These are phyloP conservation scores for Paraphaeosphaeria sporulosa DNA, from an alignment of 2,329 filamentous ascomycete genomes.

Conservation along the genomic window DNA sequence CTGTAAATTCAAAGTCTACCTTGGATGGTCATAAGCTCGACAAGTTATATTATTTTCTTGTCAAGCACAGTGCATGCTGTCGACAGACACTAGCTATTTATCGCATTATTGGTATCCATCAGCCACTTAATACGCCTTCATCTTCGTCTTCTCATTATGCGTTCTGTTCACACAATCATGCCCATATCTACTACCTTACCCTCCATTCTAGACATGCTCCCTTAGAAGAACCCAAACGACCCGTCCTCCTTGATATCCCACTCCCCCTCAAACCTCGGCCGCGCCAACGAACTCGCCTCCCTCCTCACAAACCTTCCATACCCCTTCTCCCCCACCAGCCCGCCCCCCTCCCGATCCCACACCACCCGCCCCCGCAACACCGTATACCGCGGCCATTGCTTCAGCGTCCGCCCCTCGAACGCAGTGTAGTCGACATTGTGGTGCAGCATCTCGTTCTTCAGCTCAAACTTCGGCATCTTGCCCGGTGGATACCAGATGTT, in stretches of 20 bases:
- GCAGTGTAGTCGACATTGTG: constrained; percentile 70
- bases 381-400: constrained; percentile 69
- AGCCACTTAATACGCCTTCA: no score
- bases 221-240: constrained; percentile 12
- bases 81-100: no score
- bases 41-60: no score
- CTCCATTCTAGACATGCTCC: no score
- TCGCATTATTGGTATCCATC: no score
- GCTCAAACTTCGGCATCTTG: constrained; percentile 51
- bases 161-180: no score
- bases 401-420: constrained; percentile 64
- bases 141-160: no score
- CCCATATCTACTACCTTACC: no score
- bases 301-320: constrained; percentile 60
- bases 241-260: constrained; percentile 25
- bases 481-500: constrained; percentile 58
- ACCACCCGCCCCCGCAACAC: constrained; percentile 66
- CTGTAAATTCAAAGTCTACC: no score
- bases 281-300: constrained; percentile 49
- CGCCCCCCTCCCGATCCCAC: constrained; percentile 64
- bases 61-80: no score
- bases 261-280: constrained; percentile 31
- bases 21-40: no score
- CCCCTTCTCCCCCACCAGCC: constrained; percentile 58
- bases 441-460: constrained; percentile 65